A percentile compares a stretch with the other conserved stretches of the same genome.
phyloP scores from a whole-genome alignment of 345 rosid species.

The Aquilaria sinensis region DNA sequence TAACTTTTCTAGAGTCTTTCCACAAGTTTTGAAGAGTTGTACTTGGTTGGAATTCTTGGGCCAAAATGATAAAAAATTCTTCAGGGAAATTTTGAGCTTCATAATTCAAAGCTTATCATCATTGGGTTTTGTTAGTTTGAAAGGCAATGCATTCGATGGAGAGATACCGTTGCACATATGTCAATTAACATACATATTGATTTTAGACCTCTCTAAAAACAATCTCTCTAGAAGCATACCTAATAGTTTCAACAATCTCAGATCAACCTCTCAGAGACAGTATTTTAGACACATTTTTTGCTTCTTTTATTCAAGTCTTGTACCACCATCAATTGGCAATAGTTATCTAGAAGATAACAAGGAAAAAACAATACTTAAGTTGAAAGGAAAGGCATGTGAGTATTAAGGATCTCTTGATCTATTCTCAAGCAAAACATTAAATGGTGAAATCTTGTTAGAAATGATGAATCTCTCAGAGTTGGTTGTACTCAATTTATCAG shows the following conservation, averaged over 20 bases:
- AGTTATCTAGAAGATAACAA: too few relatives aligned
- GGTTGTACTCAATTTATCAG: too few relatives aligned
- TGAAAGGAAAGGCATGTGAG: too few relatives aligned
- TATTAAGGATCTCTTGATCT: too few relatives aligned
- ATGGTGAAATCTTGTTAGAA: too few relatives aligned
- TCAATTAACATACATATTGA: not conserved
- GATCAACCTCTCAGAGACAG: not conserved
- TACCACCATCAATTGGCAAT: too few relatives aligned
- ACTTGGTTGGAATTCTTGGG: constrained; percentile 2
- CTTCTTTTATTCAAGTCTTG: too few relatives aligned
- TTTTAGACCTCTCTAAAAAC: constrained; percentile 16
- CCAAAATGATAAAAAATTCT: constrained; percentile 13
- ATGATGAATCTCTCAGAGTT: too few relatives aligned
- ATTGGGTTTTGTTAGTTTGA: constrained; percentile 3
- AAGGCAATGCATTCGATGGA: constrained; percentile 14
- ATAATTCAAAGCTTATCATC: constrained; percentile 1
- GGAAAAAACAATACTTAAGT: too few relatives aligned
- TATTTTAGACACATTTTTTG: too few relatives aligned
- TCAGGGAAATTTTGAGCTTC: constrained; percentile 16
- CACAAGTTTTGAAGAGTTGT: not conserved
- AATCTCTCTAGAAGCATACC: constrained; percentile 8
- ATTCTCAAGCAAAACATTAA: too few relatives aligned
- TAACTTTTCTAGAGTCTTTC: constrained; percentile 2
- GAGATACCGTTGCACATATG: constrained; percentile 13
- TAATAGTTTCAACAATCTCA: constrained; percentile 5